Percentiles rank a stretch among this genome's conserved stretches.
phyloP scores from a whole-genome alignment of 352 stramenopile genomes.

The Globisporangium middletonii region DNA sequence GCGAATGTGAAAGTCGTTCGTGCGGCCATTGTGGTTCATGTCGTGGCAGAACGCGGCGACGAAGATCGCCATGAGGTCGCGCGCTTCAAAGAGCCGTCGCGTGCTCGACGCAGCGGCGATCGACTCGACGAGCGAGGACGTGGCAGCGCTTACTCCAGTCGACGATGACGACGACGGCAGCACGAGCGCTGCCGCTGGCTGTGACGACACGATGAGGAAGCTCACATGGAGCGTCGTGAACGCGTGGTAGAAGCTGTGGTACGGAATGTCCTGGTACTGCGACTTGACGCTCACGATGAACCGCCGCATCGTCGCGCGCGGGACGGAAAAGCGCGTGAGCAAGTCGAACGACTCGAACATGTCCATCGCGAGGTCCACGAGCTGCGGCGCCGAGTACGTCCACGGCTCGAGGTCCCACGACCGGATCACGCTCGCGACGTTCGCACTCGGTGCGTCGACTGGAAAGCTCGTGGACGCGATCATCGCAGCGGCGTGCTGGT shows the following conservation, averaged over 20 bases:
- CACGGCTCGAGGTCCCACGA: conserved; percentile 63
- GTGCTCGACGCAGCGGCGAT: not conserved
- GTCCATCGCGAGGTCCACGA: conserved; percentile 60
- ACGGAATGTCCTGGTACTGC: conserved; percentile 78
- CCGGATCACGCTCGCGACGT: conserved; percentile 14
- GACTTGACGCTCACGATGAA: conserved; percentile 64
- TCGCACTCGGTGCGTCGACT: conserved; percentile 1
- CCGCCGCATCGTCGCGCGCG: conserved; percentile 44
- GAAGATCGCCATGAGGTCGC: conserved; percentile 70
- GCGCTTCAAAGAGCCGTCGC: conserved; percentile 31
- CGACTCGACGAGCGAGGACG: not conserved
- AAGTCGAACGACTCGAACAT: conserved; percentile 74
- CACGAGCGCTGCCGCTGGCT: conserved; percentile 12
- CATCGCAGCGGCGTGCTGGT: conserved; percentile 25
- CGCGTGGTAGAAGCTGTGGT: conserved; percentile 85
- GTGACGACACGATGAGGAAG: conserved; percentile 64
- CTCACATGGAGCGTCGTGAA: conserved; percentile 79
- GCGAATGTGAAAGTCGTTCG: conserved; percentile 87
- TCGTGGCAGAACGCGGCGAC: conserved; percentile 82
- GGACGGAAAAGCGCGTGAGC: conserved; percentile 50
- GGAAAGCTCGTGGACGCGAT: conserved; percentile 29
- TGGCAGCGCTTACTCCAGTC: not conserved
- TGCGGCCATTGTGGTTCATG: conserved; percentile 85
- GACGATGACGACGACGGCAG: not conserved
- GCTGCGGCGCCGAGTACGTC: conserved; percentile 47